These are phyloP conservation scores for Metschnikowia vanudenii DNA, from an alignment of 805 yeast genomes.

Conservation along the genomic window DNA sequence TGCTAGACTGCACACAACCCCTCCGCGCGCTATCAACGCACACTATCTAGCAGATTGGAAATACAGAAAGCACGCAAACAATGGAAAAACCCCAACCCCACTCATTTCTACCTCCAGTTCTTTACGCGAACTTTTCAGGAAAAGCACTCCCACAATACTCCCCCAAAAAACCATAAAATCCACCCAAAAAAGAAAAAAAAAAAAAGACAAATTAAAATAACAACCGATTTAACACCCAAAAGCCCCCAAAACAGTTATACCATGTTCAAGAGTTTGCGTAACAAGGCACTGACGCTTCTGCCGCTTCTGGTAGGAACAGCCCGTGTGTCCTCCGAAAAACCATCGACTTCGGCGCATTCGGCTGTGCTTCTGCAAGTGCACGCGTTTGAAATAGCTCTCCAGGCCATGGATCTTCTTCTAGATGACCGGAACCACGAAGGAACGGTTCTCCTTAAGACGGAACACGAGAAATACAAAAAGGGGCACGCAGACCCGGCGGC, in stretches of 20 bases:
- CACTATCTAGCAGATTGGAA: background rate
- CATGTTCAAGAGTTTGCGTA: slow-evolving; percentile 40
- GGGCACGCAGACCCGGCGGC: slow-evolving; percentile 41
- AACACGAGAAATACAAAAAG: slow-evolving; percentile 36
- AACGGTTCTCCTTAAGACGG: slow-evolving; percentile 46
- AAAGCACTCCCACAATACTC: too few species aligned
- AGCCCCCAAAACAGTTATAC: slow-evolving; percentile 16
- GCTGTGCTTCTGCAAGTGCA: slow-evolving; percentile 49
- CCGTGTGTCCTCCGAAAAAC: background rate
- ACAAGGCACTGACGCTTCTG: slow-evolving; percentile 38
- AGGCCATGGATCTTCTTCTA: slow-evolving; percentile 86
- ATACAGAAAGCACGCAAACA: background rate
- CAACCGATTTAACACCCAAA: too few species aligned
- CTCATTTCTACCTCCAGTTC: background rate
- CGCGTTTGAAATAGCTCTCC: slow-evolving; percentile 70
- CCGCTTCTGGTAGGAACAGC: background rate
- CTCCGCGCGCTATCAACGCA: background rate
- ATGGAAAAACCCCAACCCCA: background rate
- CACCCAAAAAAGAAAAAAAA: too few species aligned
- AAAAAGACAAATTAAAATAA: background rate
- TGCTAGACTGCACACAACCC: background rate
- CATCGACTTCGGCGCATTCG: slow-evolving; percentile 18
- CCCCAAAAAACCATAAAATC: too few species aligned
- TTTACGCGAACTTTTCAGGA: background rate
- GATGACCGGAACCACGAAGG: slow-evolving; percentile 83